Base-by-base conservation (phyloP, 2,329 filamentous ascomycete species). In the Graphilbum sp. region DNA sequence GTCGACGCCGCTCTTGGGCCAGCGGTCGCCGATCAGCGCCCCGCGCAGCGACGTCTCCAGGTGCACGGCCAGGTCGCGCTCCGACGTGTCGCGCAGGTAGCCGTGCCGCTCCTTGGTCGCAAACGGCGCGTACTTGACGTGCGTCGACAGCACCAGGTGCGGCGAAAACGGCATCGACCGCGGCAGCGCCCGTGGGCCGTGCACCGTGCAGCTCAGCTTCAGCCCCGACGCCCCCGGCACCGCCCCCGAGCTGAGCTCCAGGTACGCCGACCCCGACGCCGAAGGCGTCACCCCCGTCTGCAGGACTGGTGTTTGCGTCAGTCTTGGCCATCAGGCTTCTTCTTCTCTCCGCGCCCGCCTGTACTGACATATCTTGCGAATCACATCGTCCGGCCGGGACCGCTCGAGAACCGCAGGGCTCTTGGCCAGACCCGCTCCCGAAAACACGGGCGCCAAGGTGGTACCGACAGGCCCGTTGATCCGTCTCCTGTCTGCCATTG, bases 1-100 rank as follows among this genome's bases (percentile, higher is more conserved):
- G 54, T 98, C 90, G n/a, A 94, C 78, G 33, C 85, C 87, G 55
- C 85, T 94, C 65, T 98, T 98, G n/a, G 90, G 90, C 84, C 88
- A 98, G 41, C 88, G 69, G 54, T 95, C 87, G 13, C 85, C 86
- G 52, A 96, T 88, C 36, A 96, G 76, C 8, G 85, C 82, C 1
- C 88, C 88, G 25, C 86, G 73, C 36, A 98, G 66, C 20, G 90
- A 87, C 15, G 85, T 88, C 57, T 96, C 87, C 3, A 98, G 64
- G 54, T 96, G 88, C 11, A 87, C 80, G 12, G 84, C 84, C 2
- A 98, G 67, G 53, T 98, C 90, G 36, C 87, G 73, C 61, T 98
- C 90, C 44, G 71, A 79, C 15, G 79, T 68, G 55, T 96, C 88
- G 34, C 87, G 76, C 18, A 94, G 63, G 54, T 95, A 94, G 12